These are phyloP conservation scores for Carex arenaria DNA, from an alignment of 202 grass and related monocot species.

Conservation along the genomic window DNA sequence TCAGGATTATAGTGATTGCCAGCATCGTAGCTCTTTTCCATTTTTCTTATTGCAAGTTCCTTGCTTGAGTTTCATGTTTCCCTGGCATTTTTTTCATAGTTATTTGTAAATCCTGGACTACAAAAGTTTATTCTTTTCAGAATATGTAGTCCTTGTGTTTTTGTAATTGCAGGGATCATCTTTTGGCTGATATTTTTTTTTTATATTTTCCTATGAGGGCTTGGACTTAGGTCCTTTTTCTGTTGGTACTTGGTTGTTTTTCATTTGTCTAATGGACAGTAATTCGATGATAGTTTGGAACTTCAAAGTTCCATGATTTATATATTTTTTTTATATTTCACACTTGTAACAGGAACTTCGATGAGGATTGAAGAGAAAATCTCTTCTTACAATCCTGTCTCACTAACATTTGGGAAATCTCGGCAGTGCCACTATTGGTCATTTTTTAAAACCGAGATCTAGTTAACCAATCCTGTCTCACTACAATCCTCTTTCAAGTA, in stretches of 20 bases:
- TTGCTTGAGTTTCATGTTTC: constrained; percentile 20
- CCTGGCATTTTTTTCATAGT: neutral
- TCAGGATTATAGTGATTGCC: neutral
- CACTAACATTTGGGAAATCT: neutral
- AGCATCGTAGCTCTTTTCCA: neutral
- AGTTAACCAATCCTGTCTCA: neutral
- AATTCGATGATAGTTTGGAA: neutral
- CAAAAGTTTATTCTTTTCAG: neutral
- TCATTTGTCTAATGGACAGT: neutral
- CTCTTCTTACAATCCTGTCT: neutral
- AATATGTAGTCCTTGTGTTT: constrained; percentile 8
- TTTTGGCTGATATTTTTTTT: neutral
- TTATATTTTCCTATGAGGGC: neutral
- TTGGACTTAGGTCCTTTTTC: neutral
- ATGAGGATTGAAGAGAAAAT: neutral
- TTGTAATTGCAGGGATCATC: neutral
- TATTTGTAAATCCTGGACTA: neutral
- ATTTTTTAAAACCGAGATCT: neutral
- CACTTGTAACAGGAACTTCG: neutral
- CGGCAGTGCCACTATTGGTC: neutral
- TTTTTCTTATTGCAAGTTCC: neutral
- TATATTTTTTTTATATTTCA: neutral
- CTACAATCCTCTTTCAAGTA: neutral
- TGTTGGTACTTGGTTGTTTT: neutral
- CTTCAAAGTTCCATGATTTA: neutral